Percentiles rank a stretch among this genome's conserved stretches.
Conservation (phyloP, 2,329 filamentous ascomycete species). For the Aspergillus cejpii region DNA sequence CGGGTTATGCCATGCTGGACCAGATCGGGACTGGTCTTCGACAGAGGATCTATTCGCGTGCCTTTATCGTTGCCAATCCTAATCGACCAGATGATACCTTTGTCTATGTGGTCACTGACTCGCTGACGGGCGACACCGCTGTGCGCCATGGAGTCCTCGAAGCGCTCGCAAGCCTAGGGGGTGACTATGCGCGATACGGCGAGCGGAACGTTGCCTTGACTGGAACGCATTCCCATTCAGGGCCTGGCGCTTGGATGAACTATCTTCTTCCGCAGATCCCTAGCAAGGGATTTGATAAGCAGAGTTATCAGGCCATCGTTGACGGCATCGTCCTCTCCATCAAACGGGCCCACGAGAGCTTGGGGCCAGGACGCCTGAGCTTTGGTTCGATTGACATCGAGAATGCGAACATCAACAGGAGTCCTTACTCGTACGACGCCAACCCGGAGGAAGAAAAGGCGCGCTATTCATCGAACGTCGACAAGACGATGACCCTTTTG, state of each 20-base stretch:
- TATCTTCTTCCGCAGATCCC: constrained; percentile 90
- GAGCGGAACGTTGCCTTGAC: constrained; percentile 81
- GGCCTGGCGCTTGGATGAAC: constrained; percentile 88
- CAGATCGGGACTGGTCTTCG: constrained; percentile 78
- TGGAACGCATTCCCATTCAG: constrained; percentile 87
- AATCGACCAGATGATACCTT: constrained; percentile 63
- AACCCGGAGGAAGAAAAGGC: constrained; percentile 72
- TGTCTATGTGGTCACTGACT: constrained; percentile 81
- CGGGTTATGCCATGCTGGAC: constrained; percentile 81
- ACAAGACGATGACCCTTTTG: constrained; percentile 73
- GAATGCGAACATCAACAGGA: constrained; percentile 82
- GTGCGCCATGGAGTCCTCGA: constrained; percentile 80
- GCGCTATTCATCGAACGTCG: constrained; percentile 58
- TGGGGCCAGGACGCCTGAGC: constrained; percentile 63
- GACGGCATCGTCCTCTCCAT: constrained; percentile 79
- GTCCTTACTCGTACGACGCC: constrained; percentile 76
- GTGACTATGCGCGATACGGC: constrained; percentile 66
- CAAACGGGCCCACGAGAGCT: constrained; percentile 65
- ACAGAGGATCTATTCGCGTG: constrained; percentile 79
- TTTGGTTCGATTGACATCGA: constrained; percentile 62
- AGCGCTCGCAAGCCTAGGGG: constrained; percentile 61
- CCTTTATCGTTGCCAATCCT: constrained; percentile 75
- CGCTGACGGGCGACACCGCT: constrained; percentile 81
- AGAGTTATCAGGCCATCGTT: constrained; percentile 84
- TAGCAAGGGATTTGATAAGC: constrained; percentile 73